Conservation (phyloP, 805 yeast species). For the Suhomyces tanzawaensis region DNA sequence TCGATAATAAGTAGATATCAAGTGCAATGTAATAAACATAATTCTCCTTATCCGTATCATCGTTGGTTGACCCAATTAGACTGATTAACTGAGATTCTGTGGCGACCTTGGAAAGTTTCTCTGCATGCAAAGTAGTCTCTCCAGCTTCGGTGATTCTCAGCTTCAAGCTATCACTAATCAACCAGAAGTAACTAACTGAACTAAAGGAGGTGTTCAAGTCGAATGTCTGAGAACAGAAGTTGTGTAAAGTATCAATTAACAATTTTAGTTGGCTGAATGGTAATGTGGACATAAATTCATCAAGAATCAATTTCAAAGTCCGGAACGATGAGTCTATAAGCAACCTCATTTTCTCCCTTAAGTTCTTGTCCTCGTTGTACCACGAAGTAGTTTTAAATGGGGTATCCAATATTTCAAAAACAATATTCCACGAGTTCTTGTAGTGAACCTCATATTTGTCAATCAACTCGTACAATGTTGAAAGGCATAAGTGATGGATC, state of each 20-base stretch:
- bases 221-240: slow-evolving; percentile 65
- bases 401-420: slow-evolving; percentile 58
- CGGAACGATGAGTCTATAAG: slow-evolving; percentile 72
- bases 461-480: slow-evolving; percentile 66
- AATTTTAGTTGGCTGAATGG: slow-evolving; percentile 63
- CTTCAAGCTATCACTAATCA: slow-evolving; percentile 70
- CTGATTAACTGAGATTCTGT: not conserved
- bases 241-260: slow-evolving; percentile 68
- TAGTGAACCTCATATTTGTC: slow-evolving; percentile 71
- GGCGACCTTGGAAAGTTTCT: not conserved
- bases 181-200: slow-evolving; percentile 89
- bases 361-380: slow-evolving; percentile 26
- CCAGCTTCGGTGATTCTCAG: slow-evolving; percentile 12
- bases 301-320: slow-evolving; percentile 77
- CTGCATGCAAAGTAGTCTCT: not conserved
- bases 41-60: not conserved
- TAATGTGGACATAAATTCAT: slow-evolving; percentile 74
- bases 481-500: slow-evolving; percentile 58
- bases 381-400: slow-evolving; percentile 45
- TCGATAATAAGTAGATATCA: slow-evolving; percentile 61
- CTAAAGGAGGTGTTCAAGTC: slow-evolving; percentile 89
- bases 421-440: slow-evolving; percentile 67
- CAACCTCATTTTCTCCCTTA: slow-evolving; percentile 47
- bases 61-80: not conserved
- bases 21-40: slow-evolving; percentile 19